Base-by-base conservation (phyloP, 176 grass and related monocot genomes). In the Lolium multiflorum region DNA sequence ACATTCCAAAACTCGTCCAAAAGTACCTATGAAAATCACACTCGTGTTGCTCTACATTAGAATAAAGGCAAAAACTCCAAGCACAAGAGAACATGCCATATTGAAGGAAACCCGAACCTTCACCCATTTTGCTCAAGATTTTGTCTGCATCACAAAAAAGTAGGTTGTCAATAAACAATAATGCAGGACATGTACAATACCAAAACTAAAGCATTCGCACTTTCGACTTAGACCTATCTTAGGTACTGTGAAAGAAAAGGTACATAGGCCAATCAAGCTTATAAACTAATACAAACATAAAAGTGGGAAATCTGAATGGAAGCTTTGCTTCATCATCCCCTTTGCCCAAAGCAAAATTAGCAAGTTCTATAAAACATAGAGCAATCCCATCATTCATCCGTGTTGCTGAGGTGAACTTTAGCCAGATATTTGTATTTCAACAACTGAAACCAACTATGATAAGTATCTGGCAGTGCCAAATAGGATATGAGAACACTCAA, bases 1-100 rank as follows among this genome's bases (percentile, higher is more conserved):
- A 74, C 96, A 98, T 88, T 98, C 96, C 87, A 98, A 87, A 91
- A 98, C 96, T 75, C 92, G 93, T n/a, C 96, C 93, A 82, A 98
- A 98, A 20, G 93, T 95, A 86, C 96, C 96, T 98, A 89, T 59
- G 82, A 79, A 83, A 87, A 68, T 78, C 71, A 78, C 61, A 76
- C 79, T 75, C 76, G 3, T 16, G 35, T 84, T 75, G 71, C 62
- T 87, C 78, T 88, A 47, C 82, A 87, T 81, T 84, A 89, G 68
- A 89, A 72, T 60, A 81, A 68, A 62, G 57, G 22, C 13, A 55
- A 83, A 84, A 65, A 81, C 20, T 28, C 60, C 21, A 47, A 58
- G 81, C 61, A 83, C 46, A 81, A 67, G 62, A 80, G 63, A 64
- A 91, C 67, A 52, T 8, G n/a, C 43, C 14, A 85, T 65, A 68